Evolutionary conservation across 768 basidiomycete species (phyloP).

Genomic region (Boletus rex-veris): DNA sequence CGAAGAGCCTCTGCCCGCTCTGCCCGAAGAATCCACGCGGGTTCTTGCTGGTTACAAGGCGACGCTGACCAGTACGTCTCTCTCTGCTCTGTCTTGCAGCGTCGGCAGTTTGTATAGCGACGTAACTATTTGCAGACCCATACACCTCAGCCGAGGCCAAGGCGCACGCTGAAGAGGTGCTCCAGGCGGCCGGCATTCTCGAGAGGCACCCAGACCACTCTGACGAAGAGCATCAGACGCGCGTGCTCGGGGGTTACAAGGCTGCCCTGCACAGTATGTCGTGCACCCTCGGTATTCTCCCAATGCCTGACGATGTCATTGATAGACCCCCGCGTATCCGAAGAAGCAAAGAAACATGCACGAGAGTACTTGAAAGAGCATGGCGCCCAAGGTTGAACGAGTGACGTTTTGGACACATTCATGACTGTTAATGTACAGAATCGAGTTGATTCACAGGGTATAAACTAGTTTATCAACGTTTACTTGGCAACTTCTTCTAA

Average conservation of each 20-base stretch:
- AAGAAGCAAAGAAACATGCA: constrained; percentile 49
- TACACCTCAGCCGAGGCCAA: constrained; percentile 49
- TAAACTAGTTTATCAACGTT: not conserved
- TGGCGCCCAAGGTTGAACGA: constrained; percentile 16
- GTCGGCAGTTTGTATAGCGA: no score
- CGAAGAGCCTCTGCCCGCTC: not conserved
- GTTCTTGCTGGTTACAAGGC: constrained; percentile 50
- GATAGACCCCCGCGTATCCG: constrained; percentile 45
- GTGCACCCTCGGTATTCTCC: not conserved
- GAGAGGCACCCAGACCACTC: constrained; percentile 28
- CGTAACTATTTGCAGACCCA: constrained; percentile 30
- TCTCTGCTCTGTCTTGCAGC: not conserved
- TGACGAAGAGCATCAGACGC: constrained; percentile 41
- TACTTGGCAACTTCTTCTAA: constrained; percentile 36
- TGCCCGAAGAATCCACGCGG: constrained; percentile 8
- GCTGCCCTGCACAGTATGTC: constrained; percentile 48
- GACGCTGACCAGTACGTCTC: constrained; percentile 40
- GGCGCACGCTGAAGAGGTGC: constrained; percentile 50
- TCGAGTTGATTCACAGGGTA: not conserved
- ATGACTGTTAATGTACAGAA: not conserved
- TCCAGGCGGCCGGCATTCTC: constrained; percentile 42
- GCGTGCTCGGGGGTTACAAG: constrained; percentile 55
- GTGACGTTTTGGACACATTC: not conserved
- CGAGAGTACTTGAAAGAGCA: constrained; percentile 36
- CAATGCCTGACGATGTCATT: not conserved